Conservation (phyloP, 2,329 filamentous ascomycete genomes). For the Bretziella fagacearum region DNA sequence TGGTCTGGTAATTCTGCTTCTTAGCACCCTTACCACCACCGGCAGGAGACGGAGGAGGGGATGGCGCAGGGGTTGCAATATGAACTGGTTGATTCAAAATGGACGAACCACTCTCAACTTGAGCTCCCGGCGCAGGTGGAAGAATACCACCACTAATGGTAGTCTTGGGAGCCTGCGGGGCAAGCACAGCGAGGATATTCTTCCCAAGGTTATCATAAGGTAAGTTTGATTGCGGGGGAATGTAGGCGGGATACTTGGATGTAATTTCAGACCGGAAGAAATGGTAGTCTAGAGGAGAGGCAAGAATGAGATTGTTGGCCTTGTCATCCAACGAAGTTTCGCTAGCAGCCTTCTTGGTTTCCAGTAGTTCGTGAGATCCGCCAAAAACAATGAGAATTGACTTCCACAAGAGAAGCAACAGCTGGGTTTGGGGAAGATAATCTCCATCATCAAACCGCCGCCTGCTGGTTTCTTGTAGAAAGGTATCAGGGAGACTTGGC, state of each 20-base stretch:
- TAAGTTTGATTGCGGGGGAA: constrained; percentile 67
- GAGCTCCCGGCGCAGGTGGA: constrained; percentile 34
- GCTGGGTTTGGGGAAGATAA: constrained; percentile 44
- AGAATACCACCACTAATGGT: constrained; percentile 46
- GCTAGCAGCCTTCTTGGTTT: constrained; percentile 54
- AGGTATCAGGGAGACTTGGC: constrained; percentile 52
- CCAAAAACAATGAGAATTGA: constrained; percentile 74
- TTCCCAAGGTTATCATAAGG: constrained; percentile 82
- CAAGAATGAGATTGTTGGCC: constrained; percentile 66
- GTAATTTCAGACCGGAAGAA: constrained; percentile 91
- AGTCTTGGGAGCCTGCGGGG: constrained; percentile 50
- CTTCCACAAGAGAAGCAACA: constrained; percentile 84
- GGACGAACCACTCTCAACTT: constrained; percentile 43
- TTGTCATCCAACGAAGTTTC: constrained; percentile 42
- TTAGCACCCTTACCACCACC: constrained; percentile 85
- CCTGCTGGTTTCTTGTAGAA: constrained; percentile 52
- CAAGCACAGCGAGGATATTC: constrained; percentile 71
- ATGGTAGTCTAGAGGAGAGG: constrained; percentile 90
- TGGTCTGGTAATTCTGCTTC: constrained; percentile 98
- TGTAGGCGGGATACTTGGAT: constrained; percentile 93
- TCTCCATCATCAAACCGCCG: constrained; percentile 57
- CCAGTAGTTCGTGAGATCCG: constrained; percentile 53
- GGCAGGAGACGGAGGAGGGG: constrained; percentile 76
- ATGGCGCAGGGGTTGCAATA: constrained; percentile 94
- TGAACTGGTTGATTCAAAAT: constrained; percentile 94